A percentile compares a stretch with the other conserved stretches of the same genome.
These are phyloP conservation scores for Colletotrichum scovillei DNA, from an alignment of 2,329 filamentous ascomycete species.

Conservation along the genomic window DNA sequence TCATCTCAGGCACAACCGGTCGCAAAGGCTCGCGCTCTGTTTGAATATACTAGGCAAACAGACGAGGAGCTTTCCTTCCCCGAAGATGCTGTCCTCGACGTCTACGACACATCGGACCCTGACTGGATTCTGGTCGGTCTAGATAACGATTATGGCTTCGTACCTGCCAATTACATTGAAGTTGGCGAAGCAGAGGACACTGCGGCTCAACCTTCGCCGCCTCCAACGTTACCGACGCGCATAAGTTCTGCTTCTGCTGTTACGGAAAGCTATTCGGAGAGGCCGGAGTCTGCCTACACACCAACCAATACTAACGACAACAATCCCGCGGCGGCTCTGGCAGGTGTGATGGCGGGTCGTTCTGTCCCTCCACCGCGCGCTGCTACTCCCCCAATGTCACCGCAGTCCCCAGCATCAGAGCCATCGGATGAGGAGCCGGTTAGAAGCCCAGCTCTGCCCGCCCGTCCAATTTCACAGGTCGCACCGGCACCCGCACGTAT, in stretches of 20 bases:
- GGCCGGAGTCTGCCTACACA: conserved; percentile 35
- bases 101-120: conserved; percentile 91
- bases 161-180: conserved; percentile 96
- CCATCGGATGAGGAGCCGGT: conserved; percentile 47
- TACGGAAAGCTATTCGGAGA: conserved; percentile 13
- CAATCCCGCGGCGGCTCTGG: conserved; percentile 65
- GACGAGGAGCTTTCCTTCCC: conserved; percentile 97
- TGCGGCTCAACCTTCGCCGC: conserved; percentile 48
- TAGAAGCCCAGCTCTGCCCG: conserved; percentile 52
- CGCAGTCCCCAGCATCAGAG: conserved; percentile 28
- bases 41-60: conserved; percentile 96
- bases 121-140: conserved; percentile 96
- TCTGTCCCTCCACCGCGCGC: conserved; percentile 48
- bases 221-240: conserved; percentile 44
- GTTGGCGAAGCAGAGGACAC: conserved; percentile 58
- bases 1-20: conserved; percentile 64
- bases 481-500: conserved; percentile 30
- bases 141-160: conserved; percentile 91
- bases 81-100: conserved; percentile 84
- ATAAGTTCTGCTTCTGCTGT: conserved; percentile 19
- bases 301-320: conserved; percentile 43
- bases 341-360: conserved; percentile 65
- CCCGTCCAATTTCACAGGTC: conserved; percentile 42
- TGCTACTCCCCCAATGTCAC: conserved; percentile 59
- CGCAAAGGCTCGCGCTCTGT: conserved; percentile 85